Evolutionary conservation across 176 grass and related monocot species (phyloP), one percentile per base, ranked within the genome.

Genomic region (Musa acuminata): DNA sequence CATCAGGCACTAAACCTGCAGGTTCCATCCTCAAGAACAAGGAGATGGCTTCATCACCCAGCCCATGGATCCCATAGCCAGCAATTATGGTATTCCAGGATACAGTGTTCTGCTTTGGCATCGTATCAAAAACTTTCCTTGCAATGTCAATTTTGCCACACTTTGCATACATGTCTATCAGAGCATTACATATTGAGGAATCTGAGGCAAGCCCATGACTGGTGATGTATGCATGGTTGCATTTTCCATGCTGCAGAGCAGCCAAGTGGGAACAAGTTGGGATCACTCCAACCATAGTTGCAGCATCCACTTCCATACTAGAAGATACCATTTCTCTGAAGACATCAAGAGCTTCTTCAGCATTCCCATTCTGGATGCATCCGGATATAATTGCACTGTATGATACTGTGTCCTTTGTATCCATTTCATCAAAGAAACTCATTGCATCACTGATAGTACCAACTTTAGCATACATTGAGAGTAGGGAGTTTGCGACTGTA

Each of bases 151-250:
- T 92, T 77, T 82, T 85, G 49, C 92, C 92, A 83, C 89, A 92
- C 75, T 96, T 96, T 67, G 92, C 86, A 62, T 96, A 96, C 84
- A 96, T 96, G 72, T 96, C 92, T 54, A 96, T 89, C 52, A 96
- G 67, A 67, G 92, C 75, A 84, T 92, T 96, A 13, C 78, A 92
- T 54, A 96, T 77, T 55, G 87, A 76, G 65, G 84, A 80, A 20
- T 92, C 80, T 12, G 53, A 78, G 80, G 77, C 69, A 58, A 96
- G 35, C 20, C 89, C 84, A 50, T 72, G 81, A 74, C 83, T 51
- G 66, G 83, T 79, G 26, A 85, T 75, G 80, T 80, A 87, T 26
- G 62, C 78, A 78, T 96, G 89, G 64, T 77, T 83, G 71, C 87
- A 96, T 73, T 79, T 92, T 54, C 89, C 92, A 82, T 89, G 89